A percentile compares a stretch with the other conserved stretches of the same genome.
Evolutionary conservation across 352 stramenopile species (phyloP).

Genomic region (Phytophthora rubi): DNA sequence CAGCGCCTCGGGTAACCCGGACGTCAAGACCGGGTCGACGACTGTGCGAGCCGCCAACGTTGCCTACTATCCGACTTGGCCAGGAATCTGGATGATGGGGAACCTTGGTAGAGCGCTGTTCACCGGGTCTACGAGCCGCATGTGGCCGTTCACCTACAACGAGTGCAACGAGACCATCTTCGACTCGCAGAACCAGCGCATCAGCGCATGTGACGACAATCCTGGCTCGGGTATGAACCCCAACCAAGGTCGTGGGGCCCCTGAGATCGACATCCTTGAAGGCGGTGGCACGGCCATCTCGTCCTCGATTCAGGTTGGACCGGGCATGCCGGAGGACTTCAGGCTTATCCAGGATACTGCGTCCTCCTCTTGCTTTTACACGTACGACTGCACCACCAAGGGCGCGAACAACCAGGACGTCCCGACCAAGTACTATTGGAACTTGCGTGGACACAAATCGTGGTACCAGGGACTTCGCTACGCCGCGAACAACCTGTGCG

Average conservation of each 20-base stretch:
- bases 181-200: too few species aligned
- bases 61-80: conserved; percentile 55
- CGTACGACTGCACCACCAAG: conserved; percentile 39
- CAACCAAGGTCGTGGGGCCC: too few species aligned
- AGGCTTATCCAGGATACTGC: conserved; percentile 39
- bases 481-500: conserved; percentile 65
- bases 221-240: too few species aligned
- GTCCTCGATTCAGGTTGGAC: too few species aligned
- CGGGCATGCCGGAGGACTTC: conserved; percentile 35
- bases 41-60: conserved; percentile 29
- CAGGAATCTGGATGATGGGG: too few species aligned
- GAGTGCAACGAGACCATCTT: too few species aligned
- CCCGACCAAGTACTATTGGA: conserved; percentile 48
- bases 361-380: conserved; percentile 53
- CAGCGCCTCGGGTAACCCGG: conserved; percentile 46
- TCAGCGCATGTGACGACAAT: too few species aligned
- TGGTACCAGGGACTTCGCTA: conserved; percentile 77
- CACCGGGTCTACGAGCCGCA: conserved; percentile 67
- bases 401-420: conserved; percentile 60
- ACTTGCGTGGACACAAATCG: conserved; percentile 4
- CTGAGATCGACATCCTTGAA: too few species aligned
- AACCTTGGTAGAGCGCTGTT: conserved; percentile 86
- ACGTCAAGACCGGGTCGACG: conserved; percentile 42
- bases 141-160: too few species aligned
- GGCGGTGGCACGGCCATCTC: too few species aligned